Evolutionary conservation across 345 rosid genomes (phyloP).

Genomic region (Orychophragmus violaceus): DNA sequence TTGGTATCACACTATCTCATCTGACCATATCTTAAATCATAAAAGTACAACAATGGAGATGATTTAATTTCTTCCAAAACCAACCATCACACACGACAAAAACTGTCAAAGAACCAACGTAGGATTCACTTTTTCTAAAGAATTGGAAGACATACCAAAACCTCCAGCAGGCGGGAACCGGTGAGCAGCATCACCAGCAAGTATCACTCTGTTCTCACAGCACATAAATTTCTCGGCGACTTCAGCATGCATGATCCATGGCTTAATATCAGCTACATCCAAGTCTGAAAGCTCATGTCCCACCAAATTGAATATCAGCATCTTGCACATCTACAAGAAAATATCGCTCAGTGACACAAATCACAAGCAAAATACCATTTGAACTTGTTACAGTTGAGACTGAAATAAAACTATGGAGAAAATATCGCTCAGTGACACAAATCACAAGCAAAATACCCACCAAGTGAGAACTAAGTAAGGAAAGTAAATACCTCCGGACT

Average conservation of each 20-base stretch:
- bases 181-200: slow-evolving; percentile 97
- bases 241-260: slow-evolving; percentile 99
- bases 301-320: slow-evolving; percentile 67
- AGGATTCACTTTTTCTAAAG: background rate
- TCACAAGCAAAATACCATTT: background rate
- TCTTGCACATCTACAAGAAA: slow-evolving; percentile 72
- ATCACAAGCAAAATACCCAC: background rate
- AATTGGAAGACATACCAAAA: slow-evolving; percentile 58
- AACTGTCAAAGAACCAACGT: background rate
- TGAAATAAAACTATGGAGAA: background rate
- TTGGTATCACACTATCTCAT: background rate
- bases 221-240: slow-evolving; percentile 68
- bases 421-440: slow-evolving; percentile 12
- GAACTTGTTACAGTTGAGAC: background rate
- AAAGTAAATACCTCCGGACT: slow-evolving; percentile 50
- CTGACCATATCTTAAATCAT: background rate
- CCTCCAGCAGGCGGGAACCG: slow-evolving; percentile 98
- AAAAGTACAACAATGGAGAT: background rate
- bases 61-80: background rate
- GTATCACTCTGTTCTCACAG: slow-evolving; percentile 55
- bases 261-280: slow-evolving; percentile 73
- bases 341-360: slow-evolving; percentile 15
- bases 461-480: background rate
- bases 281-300: slow-evolving; percentile 82
- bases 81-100: background rate